These are phyloP conservation scores for Nitzschia inconspicua DNA, from an alignment of 108 stramenopile species.

Conservation along the genomic window DNA sequence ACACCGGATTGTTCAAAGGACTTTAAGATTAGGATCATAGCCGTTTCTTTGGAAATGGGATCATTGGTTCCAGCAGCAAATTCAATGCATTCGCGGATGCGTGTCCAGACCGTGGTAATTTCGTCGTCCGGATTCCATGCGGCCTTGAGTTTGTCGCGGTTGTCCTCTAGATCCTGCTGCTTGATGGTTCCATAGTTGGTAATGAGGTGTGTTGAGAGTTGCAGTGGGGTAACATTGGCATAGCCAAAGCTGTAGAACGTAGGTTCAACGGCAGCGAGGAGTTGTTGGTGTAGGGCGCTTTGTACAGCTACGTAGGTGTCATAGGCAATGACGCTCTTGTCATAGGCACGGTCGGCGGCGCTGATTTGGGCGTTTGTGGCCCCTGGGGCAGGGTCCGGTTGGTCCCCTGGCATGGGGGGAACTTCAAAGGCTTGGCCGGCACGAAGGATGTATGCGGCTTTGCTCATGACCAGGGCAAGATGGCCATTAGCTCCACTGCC, in stretches of 20 bases:
- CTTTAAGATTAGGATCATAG: neutral
- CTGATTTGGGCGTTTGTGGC: too few relatives aligned
- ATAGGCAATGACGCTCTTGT: too few relatives aligned
- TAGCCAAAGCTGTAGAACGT: neutral
- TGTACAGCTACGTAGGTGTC: too few relatives aligned
- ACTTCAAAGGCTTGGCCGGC: too few relatives aligned
- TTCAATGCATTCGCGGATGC: neutral
- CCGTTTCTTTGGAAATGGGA: neutral
- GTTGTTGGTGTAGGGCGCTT: neutral
- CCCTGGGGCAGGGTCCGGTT: too few relatives aligned
- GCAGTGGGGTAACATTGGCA: neutral
- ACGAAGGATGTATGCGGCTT: too few relatives aligned
- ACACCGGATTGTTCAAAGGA: neutral
- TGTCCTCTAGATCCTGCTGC: constrained; percentile 1
- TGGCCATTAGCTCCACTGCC: too few relatives aligned
- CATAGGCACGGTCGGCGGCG: too few relatives aligned
- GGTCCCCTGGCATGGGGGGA: too few relatives aligned
- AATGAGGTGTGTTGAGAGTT: constrained; percentile 2
- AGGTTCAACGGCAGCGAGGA: constrained; percentile 1
- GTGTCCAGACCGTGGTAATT: constrained; percentile 5
- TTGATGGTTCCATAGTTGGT: constrained; percentile 4
- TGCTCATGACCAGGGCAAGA: too few relatives aligned
- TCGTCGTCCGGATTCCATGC: constrained; percentile 17
- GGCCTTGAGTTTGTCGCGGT: neutral
- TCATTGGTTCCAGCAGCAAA: neutral